Evolutionary conservation across 768 basidiomycete genomes (phyloP), one percentile per base, ranked within the genome.

Genomic region (Termitomyces sp.): DNA sequence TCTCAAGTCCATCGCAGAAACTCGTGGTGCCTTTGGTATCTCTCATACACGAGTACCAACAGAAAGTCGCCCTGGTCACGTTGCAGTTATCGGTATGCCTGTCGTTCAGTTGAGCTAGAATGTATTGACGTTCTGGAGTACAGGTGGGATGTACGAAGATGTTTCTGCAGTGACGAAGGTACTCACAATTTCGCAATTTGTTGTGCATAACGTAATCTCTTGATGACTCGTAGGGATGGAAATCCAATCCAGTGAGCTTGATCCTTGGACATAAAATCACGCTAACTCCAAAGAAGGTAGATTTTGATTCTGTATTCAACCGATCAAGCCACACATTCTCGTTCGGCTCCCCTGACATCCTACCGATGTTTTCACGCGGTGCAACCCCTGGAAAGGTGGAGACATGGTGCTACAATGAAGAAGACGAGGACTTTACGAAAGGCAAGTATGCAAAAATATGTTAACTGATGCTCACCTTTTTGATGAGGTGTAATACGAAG

Each of bases 301-400:
- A 92, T 64, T 94, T 94, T 67, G 92, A 94, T 69, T 92, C 90
- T 1, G 84, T 94, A 15, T 91, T 94, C 70, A 94, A 94, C 65
- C 87, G 85, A 64, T 92, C 90, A 2, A 81, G 78, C 39, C 74
- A 79, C 22, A 90, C 90, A 0, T 94, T 84, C 66, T 87, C 89
- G 1, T 94, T 94, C 58, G 92, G 92, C 0, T 90, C 88, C 2
- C 92, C 92, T 0, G 92, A 94, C 68, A 94, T 94, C 52, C 70
- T 94, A 5, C 91, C 90, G 2, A 94, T 94, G 87, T 94, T 94
- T 64, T 74, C 83, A 8, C 78, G 81, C n/a, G 89, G 90, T 18
- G 88, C 90, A 0, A 77, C 77, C 0, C 81, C 82, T 0, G 85
- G 83, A 0, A 88, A 80, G 64, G 89, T 94, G 2, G 77, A 80